Evolutionary conservation across 495 filamentous ascomycete genomes (phyloP), one percentile per base, ranked within the genome.

Genomic region (Annulohypoxylon nitens): DNA sequence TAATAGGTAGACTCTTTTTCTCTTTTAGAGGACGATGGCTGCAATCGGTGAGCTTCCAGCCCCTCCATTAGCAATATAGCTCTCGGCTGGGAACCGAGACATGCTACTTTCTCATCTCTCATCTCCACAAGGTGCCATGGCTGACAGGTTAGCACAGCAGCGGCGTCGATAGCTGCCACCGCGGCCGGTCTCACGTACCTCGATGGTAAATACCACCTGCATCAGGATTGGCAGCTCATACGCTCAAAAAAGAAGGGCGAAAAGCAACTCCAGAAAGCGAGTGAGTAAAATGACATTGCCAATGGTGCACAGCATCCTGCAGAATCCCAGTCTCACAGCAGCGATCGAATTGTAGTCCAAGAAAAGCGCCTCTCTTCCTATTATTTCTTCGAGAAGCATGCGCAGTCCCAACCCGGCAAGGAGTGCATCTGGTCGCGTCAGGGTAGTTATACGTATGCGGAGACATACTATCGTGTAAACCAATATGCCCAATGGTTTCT

Each of bases 401-500:
- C 84, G 3, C 76, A 82, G 47, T 69, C 78, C 10, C 79, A 85
- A 33, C 86, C 86, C 0, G 78, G 85, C 37, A 80, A 81, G 68
- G 80, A 86, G 51, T 88, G 86, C 59, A 87, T 93, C 62, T 94
- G 92, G 91, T 90, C 90, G 16, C 88, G 89, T 3, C 83, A 84
- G 11, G 85, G 85, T 4, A 83, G 81, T 64, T 93, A 90, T 80
- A 91, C 89, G 2, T 93, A 88, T 81, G 79, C 77, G 11, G 85
- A 93, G 67, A 77, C 87, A 0, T 83, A 88, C 37, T 84, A 84
- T 4, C 81, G 84, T 12, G 83, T 82, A 10, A 86, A 87, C 70
- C 90, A 89, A 67, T 93, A 90, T 67, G 92, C 86, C 0, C 83
- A 89, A 60, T 94, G 86, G 81, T 92, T 91, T 75, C 80, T 88